phyloP scores from a whole-genome alignment of 345 rosid species.

The Lumnitzera racemosa region DNA sequence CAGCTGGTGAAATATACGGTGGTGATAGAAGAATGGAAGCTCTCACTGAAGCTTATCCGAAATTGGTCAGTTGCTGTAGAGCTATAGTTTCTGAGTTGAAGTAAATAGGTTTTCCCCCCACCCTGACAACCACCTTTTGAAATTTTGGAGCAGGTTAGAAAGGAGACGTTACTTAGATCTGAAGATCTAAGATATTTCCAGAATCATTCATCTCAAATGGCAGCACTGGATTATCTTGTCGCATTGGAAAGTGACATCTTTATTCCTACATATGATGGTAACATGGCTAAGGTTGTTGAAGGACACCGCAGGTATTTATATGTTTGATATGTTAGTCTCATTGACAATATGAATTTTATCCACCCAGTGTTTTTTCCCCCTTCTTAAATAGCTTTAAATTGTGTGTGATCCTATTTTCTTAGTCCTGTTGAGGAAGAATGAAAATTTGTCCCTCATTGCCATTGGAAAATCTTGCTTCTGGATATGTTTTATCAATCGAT shows the following conservation, averaged over 20 bases:
- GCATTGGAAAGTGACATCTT: constrained; percentile 92
- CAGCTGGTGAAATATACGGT: constrained; percentile 51
- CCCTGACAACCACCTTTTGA: constrained; percentile 1
- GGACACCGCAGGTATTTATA: constrained; percentile 85
- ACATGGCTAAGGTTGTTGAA: constrained; percentile 99
- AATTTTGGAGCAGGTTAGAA: constrained; percentile 30
- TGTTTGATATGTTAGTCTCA: neutral
- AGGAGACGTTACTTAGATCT: constrained; percentile 23
- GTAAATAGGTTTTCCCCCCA: neutral
- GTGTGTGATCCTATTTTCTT: too few relatives aligned
- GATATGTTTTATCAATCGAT: too few relatives aligned
- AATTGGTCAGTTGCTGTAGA: constrained; percentile 23
- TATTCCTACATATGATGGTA: constrained; percentile 92
- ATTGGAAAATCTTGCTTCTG: too few relatives aligned
- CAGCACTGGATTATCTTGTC: constrained; percentile 93
- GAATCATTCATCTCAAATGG: constrained; percentile 38
- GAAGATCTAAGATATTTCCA: constrained; percentile 24
- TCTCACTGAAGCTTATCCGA: constrained; percentile 32
- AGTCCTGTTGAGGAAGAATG: too few relatives aligned
- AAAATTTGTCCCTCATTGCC: too few relatives aligned
- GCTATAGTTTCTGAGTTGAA: constrained; percentile 36
- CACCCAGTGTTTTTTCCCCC: too few relatives aligned
- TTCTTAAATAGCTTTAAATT: too few relatives aligned
- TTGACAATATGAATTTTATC: neutral
- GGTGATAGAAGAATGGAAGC: constrained; percentile 33